Conservation (phyloP, 2,329 filamentous ascomycete species). For the Zymoseptoria brevis region DNA sequence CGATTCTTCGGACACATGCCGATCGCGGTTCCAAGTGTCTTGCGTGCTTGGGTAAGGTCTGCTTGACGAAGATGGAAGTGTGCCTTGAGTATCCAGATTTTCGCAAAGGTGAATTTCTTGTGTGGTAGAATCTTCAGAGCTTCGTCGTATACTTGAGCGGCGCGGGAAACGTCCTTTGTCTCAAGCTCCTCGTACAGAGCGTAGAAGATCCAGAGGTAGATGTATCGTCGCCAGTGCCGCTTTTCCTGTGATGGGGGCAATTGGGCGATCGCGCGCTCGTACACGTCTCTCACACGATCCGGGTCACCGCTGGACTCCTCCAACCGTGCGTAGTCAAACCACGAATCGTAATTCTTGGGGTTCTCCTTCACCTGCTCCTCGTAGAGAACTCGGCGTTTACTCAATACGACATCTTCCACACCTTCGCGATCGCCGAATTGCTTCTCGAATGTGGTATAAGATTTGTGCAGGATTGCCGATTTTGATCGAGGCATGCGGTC, state of each 20-base stretch:
- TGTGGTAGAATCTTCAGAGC: slow-evolving; percentile 84
- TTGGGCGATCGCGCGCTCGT: slow-evolving; percentile 91
- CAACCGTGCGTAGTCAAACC: slow-evolving; percentile 89
- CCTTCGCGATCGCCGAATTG: slow-evolving; percentile 91
- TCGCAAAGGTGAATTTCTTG: slow-evolving; percentile 95
- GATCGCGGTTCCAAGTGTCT: slow-evolving; percentile 80
- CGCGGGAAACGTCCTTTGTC: slow-evolving; percentile 66
- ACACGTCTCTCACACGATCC: slow-evolving; percentile 81
- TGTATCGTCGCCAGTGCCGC: slow-evolving; percentile 92
- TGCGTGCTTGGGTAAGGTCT: slow-evolving; percentile 70
- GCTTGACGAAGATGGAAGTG: slow-evolving; percentile 88
- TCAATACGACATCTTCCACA: slow-evolving; percentile 91
- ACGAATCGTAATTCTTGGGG: slow-evolving; percentile 90
- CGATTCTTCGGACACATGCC: slow-evolving; percentile 96
- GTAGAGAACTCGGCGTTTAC: slow-evolving; percentile 85
- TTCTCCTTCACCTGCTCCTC: slow-evolving; percentile 92
- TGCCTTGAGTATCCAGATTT: slow-evolving; percentile 88
- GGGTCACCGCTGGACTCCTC: slow-evolving; percentile 79
- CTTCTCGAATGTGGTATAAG: slow-evolving; percentile 96
- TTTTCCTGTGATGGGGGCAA: slow-evolving; percentile 94
- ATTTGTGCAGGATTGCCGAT: slow-evolving; percentile 77
- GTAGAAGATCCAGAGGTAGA: slow-evolving; percentile 97
- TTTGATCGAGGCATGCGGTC: slow-evolving; percentile 85
- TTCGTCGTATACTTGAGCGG: slow-evolving; percentile 83
- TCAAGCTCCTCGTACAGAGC: slow-evolving; percentile 91